Evolutionary conservation across 108 stramenopile genomes (phyloP), one percentile per base, ranked within the genome.

Genomic region (Nitzschia sp.): DNA sequence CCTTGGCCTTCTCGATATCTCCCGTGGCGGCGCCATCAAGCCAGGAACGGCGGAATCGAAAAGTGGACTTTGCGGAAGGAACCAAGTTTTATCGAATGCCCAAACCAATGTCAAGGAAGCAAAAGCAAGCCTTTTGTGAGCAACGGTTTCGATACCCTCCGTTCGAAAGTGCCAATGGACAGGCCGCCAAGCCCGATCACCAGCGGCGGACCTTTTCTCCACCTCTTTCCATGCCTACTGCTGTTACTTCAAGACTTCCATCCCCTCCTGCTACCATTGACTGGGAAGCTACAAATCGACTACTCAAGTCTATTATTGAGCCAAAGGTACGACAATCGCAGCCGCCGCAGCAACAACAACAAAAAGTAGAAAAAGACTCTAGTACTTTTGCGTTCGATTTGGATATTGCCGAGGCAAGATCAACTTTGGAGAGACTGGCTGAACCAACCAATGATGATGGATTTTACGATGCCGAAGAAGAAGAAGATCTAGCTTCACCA

Each of bases 21-120:
- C 11, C 38, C 38, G 4, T 23, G 18, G 4, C n/a, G 21, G 4
- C 21, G 19, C 49, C 49, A 19, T 5, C 49, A 8, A 42, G 13
- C 38, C 38, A 42, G 9, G 13, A 42, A 42, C 38, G 38, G 13
- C 49, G 49, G 4, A 9, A 5, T 51, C 49, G 49, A 2, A 36
- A 42, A 2, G 61, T 62, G n/a, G 25, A 23, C 8, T 62, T 62
- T 62, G 61, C 25, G 24, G 61, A 38, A 26, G 61, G 61, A 34
- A 62, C 61, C 61, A 62, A 62, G 27, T 62, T 62, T 26, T 34
- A 42, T 62, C 35, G 61, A 42, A 13, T 62, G 35, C 61, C 61
- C 38, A 42, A 42, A 42, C 61, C 61, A 36, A 45, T 62, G 61
- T 32, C 61, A 25, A 36, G 38, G 24, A 3, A 42, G 46, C 61